Base-by-base conservation (phyloP, 2,329 filamentous ascomycete genomes). In the Beauveria varroae region DNA sequence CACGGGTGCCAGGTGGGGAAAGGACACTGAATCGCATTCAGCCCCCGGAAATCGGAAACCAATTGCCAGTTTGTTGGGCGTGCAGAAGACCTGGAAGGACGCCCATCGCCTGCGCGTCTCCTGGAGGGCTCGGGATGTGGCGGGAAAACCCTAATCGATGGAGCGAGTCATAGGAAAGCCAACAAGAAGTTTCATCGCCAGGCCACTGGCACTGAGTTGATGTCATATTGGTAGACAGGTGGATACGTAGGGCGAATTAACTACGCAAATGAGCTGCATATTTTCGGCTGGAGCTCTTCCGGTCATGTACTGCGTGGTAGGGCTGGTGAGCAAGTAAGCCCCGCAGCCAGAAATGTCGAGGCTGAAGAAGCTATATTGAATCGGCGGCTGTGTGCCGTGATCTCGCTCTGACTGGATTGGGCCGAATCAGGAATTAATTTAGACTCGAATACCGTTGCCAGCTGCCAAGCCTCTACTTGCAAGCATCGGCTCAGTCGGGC, bases 11-110 rank as follows among this genome's bases (percentile, higher is more conserved):
- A n/a, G 37, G 47, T 46, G 37, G 49, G 30, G 20, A 20, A 40
- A 3, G 24, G 40, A n/a, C 44, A 51, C 49, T 22, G 57, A 46
- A 26, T 60, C 40, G 49, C 49, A 46, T 52, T 54, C 40, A 59
- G 57, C 57, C 47, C 57, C 57, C 57, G 52, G 44, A 47, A 28
- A 24, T 46, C 46, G 56, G 44, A 57, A 26, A 14, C 44, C 9
- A n/a, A 20, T 20, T 49, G 8, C 44, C 16, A n/a, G 20, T 16
- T 49, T 47, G 20, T 41, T 44, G 56, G n/a, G 20, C n/a, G 10
- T n/a, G n/a, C 22, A 41, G 22, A 56, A 46, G 5, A 9, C 16
- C 24, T 18, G 5, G 22, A 50, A 49, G 14, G 30, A 28, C 34
- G 8, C 20, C 22, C 50, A 9, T 41, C 7, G 37, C 22, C 37